Evolutionary conservation across 23 red algal species (phyloP).

Genomic region (Rhodosorus marinus): DNA sequence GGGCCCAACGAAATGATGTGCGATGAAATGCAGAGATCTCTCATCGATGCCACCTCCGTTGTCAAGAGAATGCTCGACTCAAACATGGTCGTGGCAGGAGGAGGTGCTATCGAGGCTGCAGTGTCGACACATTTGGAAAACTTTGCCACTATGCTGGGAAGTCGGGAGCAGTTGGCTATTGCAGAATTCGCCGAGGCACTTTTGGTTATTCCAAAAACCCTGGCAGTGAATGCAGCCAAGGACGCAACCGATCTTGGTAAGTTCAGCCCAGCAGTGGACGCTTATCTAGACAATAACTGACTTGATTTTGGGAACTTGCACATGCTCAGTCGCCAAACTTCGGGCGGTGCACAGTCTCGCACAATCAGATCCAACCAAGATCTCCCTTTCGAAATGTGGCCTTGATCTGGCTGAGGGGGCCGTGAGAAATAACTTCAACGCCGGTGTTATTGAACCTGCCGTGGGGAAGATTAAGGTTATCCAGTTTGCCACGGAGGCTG

Average conservation of each 20-base stretch:
- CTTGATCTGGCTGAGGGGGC: constrained; percentile 50
- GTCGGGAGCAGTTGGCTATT: constrained; percentile 82
- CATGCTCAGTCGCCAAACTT: too few relatives aligned
- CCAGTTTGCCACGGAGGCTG: constrained; percentile 92
- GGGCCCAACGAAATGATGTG: constrained; percentile 89
- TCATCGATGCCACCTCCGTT: constrained; percentile 61
- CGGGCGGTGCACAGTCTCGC: constrained; percentile 60
- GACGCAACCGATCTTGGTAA: constrained; percentile 88
- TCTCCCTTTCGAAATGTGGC: constrained; percentile 27
- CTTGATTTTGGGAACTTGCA: too few relatives aligned
- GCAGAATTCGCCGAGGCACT: constrained; percentile 88
- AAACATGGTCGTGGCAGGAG: constrained; percentile 67
- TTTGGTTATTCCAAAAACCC: constrained; percentile 86
- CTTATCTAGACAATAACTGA: too few relatives aligned
- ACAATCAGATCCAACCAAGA: constrained; percentile 38
- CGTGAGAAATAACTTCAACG: constrained; percentile 56
- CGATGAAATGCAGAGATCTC: constrained; percentile 79
- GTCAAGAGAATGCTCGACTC: constrained; percentile 80
- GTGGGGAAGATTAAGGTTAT: constrained; percentile 92
- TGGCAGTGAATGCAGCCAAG: constrained; percentile 74
- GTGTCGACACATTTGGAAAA: constrained; percentile 81
- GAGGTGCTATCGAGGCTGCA: constrained; percentile 74
- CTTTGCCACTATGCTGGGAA: constrained; percentile 78
- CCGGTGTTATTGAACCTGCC: constrained; percentile 80
- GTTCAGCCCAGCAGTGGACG: too few relatives aligned